phyloP scores from a whole-genome alignment of 2,329 filamentous ascomycete species.

The Lasiodiplodia hormozganensis region DNA sequence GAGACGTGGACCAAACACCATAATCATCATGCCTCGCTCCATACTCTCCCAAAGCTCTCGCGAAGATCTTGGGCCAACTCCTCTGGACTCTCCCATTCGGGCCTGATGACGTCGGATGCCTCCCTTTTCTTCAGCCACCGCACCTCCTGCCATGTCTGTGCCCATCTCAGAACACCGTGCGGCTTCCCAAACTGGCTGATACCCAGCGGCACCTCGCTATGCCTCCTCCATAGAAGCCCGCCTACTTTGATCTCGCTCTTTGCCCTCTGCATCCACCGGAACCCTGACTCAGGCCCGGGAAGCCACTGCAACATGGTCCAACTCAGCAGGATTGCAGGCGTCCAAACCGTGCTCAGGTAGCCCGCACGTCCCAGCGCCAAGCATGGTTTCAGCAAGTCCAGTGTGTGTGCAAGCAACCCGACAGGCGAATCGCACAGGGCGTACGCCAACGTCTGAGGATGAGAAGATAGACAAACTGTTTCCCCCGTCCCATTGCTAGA shows the following conservation, averaged over 20 bases:
- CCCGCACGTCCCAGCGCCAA: background rate
- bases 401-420: conserved; percentile 42
- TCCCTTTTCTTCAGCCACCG: conserved; percentile 47
- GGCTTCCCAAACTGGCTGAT: conserved; percentile 47
- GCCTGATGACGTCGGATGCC: conserved; percentile 38
- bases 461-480: background rate
- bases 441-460: conserved; percentile 46
- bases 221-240: conserved; percentile 8
- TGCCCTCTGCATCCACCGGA: conserved; percentile 55
- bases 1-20: background rate
- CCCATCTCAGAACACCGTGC: conserved; percentile 44
- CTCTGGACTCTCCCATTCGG: conserved; percentile 51
- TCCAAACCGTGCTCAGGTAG: background rate
- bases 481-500: background rate
- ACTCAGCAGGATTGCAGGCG: conserved; percentile 54
- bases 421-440: conserved; percentile 48
- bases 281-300: conserved; percentile 67
- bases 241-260: conserved; percentile 10
- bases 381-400: conserved; percentile 43
- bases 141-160: conserved; percentile 45
- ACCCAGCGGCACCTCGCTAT: conserved; percentile 43
- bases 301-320: conserved; percentile 70
- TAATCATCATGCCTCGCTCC: background rate
- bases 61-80: conserved; percentile 51
- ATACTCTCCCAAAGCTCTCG: conserved; percentile 44